These are phyloP conservation scores for Euptelea pleiosperma DNA, from an alignment of 164 flowering plant species.

Conservation along the genomic window DNA sequence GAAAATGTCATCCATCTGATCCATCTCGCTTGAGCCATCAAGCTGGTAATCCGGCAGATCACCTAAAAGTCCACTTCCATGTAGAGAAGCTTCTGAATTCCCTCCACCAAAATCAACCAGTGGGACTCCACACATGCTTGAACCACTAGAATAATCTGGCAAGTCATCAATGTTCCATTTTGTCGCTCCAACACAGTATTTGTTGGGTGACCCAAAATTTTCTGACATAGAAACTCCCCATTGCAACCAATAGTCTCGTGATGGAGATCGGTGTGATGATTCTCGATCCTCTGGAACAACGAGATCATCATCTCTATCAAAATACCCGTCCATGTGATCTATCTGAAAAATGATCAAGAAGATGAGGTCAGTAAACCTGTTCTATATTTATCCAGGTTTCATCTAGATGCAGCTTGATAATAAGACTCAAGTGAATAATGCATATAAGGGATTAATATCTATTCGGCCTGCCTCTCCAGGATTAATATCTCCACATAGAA, in stretches of 20 bases:
- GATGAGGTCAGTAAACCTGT: not conserved
- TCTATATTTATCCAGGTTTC: not conserved
- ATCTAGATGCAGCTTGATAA: not conserved
- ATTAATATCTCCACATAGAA: too few species aligned
- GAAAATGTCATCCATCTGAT: constrained; percentile 42
- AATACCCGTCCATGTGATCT: constrained; percentile 35
- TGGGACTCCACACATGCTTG: constrained; percentile 13
- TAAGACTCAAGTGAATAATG: too few species aligned
- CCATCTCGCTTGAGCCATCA: constrained; percentile 21
- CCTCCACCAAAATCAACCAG: constrained; percentile 1
- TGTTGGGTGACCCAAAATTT: constrained; percentile 13
- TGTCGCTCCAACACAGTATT: constrained; percentile 9
- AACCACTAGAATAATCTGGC: constrained; percentile 18
- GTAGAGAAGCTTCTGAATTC: constrained; percentile 18
- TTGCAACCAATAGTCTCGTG: constrained; percentile 26
- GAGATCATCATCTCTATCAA: constrained; percentile 23
- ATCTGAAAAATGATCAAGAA: constrained; percentile 5
- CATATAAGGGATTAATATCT: too few species aligned
- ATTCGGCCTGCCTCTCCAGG: too few species aligned
- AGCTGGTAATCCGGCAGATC: constrained; percentile 28
- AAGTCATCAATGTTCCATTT: too few species aligned
- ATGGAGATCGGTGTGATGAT: constrained; percentile 18
- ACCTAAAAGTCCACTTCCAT: constrained; percentile 5
- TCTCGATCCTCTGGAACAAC: constrained; percentile 23
- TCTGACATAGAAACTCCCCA: constrained; percentile 21